These are phyloP conservation scores for Salix udensis DNA, from an alignment of 345 rosid genomes.

Conservation along the genomic window DNA sequence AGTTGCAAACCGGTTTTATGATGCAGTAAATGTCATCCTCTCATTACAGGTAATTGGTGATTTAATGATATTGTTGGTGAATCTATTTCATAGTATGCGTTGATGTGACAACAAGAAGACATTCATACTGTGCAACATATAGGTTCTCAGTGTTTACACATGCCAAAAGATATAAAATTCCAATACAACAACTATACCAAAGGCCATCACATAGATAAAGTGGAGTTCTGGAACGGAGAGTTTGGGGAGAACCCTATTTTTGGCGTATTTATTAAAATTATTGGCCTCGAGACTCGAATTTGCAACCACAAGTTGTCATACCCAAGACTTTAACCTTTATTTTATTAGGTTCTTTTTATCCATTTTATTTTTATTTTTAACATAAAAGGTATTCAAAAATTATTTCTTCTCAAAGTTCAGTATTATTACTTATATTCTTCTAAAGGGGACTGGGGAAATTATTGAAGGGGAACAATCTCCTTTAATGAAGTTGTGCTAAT, in stretches of 20 bases:
- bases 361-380: neutral
- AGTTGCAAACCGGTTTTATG: conserved; percentile 54
- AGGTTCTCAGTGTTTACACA: neutral
- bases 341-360: neutral
- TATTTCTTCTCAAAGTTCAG: neutral
- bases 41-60: conserved; percentile 66
- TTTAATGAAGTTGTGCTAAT: neutral
- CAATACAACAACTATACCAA: neutral
- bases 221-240: neutral
- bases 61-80: neutral
- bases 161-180: neutral
- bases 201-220: neutral
- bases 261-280: neutral
- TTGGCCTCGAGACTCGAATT: neutral
- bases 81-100: neutral
- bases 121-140: neutral
- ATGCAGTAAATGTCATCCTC: conserved; percentile 83
- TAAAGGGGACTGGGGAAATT: neutral
- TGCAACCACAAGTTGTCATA: neutral
- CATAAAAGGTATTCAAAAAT: neutral
- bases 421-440: neutral
- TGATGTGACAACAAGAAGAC: neutral
- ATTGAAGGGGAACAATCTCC: neutral
- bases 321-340: neutral
- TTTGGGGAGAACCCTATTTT: neutral